Base-by-base conservation (phyloP, 164 flowering plant species). In the Dillenia suffruticosa region DNA sequence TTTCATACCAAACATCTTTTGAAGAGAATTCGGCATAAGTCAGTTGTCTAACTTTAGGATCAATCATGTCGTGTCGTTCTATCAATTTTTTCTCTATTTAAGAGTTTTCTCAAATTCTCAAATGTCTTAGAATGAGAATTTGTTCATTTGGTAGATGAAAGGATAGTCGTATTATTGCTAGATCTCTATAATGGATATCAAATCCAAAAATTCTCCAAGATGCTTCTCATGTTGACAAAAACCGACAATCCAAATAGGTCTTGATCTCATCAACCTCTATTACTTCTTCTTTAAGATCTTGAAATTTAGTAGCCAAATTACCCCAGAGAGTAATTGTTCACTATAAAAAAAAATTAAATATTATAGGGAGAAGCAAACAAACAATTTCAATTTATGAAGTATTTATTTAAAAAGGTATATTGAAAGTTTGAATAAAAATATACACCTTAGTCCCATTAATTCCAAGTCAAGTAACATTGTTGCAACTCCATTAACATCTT, bases 121-220 rank as follows among this genome's bases (percentile, higher is more conserved):
- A 4, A 9, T 69, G 63, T 9, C 12, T 0, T 48, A 62, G 58
- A 0, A 24, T 12, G 1, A 62, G 19, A 1, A 9, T 8, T 13
- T 71, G 59, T 44, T 71, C 48, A 16, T 44, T 14, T 10, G 51
- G 45, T 8, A 71, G 54, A 19, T 66, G 74, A 24, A 56, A 71
- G 7, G 32, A 16, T 10, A 68, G 16, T 5, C 44, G 44, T 43
- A 49, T 52, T 8, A 62, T 52, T 6, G 49, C 1, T 13, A 46
- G 67, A 11, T 17, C 2, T 52, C 61, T 2, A 45, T 48, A 44
- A 9, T 68, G 66, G 5, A 57, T 43, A 3, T 50, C 57, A 51
- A 56, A 68, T 9, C 46, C 8, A 17, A 68, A 63, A 4, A 62
- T 56, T 17, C 67, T 56, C 67, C 71, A 63, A 9, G 14, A 43